A percentile compares a stretch with the other conserved stretches of the same genome.
These are phyloP conservation scores for Glonium stellatum DNA, from an alignment of 495 filamentous ascomycete genomes.

Conservation along the genomic window DNA sequence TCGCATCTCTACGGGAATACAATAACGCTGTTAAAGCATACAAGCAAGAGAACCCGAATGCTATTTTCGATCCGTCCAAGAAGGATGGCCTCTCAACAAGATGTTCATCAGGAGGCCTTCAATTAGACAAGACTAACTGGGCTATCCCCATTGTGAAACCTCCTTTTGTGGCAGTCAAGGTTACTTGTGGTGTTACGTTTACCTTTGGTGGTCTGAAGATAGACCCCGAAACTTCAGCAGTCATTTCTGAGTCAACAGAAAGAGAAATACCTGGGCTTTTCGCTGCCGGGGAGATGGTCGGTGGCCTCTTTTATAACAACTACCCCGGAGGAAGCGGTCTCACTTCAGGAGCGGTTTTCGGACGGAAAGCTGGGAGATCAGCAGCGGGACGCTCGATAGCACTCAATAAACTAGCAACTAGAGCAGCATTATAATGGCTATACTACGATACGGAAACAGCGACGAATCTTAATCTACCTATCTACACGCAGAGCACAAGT, in stretches of 20 bases:
- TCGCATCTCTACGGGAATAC: conserved; percentile 45
- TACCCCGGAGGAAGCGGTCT: conserved; percentile 59
- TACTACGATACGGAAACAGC: too few relatives aligned
- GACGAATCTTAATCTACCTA: too few relatives aligned
- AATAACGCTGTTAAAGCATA: conserved; percentile 45
- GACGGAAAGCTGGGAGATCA: conserved; percentile 44
- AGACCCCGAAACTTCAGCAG: conserved; percentile 42
- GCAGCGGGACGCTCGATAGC: conserved; percentile 27
- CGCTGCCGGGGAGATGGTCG: conserved; percentile 56
- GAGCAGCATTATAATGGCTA: too few relatives aligned
- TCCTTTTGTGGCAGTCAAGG: conserved; percentile 54
- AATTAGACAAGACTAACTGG: conserved; percentile 57
- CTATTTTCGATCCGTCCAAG: conserved; percentile 48
- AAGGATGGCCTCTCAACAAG: conserved; percentile 54
- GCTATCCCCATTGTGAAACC: conserved; percentile 47
- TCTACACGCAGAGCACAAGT: too few relatives aligned
- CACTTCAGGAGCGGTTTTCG: conserved; percentile 53
- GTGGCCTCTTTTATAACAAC: conserved; percentile 56
- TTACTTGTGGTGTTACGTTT: conserved; percentile 56
- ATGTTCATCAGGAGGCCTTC: conserved; percentile 32
- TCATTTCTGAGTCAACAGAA: conserved; percentile 42
- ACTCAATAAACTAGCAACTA: too few relatives aligned
- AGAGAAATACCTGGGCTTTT: conserved; percentile 46
- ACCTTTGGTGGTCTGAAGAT: conserved; percentile 57
- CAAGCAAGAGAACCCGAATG: conserved; percentile 36